These are phyloP conservation scores for Cynanchum wilfordii DNA, from an alignment of 257 asterid species.

Conservation along the genomic window DNA sequence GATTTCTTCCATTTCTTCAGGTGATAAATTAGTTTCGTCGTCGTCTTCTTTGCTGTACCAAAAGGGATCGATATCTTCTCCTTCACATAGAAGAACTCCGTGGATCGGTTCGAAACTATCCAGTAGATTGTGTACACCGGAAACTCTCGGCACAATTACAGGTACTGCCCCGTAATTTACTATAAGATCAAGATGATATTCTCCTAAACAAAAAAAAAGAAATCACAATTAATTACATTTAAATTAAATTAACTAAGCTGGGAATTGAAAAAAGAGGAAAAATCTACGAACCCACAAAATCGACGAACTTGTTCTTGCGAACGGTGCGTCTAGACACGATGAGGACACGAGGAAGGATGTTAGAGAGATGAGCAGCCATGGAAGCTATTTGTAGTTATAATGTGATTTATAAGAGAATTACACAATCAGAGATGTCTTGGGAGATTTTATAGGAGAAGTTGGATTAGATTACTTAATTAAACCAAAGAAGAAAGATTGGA, in stretches of 20 bases:
- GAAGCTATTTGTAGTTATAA: not conserved
- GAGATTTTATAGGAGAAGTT: not conserved
- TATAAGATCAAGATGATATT: slow-evolving; percentile 38
- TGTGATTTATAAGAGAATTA: too few relatives aligned
- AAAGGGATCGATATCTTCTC: slow-evolving; percentile 37
- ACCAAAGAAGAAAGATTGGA: too few relatives aligned
- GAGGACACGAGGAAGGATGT: slow-evolving; percentile 55
- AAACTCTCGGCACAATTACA: slow-evolving; percentile 30
- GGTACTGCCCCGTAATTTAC: slow-evolving; percentile 40
- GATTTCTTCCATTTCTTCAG: slow-evolving; percentile 62
- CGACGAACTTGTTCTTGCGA: slow-evolving; percentile 67
- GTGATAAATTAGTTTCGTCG: slow-evolving; percentile 25
- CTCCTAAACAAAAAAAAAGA: slow-evolving; percentile 13
- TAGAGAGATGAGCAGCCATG: slow-evolving; percentile 47
- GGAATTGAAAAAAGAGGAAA: not conserved
- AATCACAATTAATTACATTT: not conserved
- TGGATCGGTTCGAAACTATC: slow-evolving; percentile 40
- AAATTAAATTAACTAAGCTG: too few relatives aligned
- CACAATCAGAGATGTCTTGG: not conserved
- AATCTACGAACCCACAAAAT: slow-evolving; percentile 44
- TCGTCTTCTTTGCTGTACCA: slow-evolving; percentile 9
- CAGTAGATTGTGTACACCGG: slow-evolving; percentile 29
- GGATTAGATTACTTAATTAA: not conserved
- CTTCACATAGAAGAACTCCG: slow-evolving; percentile 38
- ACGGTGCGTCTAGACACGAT: slow-evolving; percentile 58